phyloP scores from a whole-genome alignment of 345 rosid species.

The Eucalyptus tenuipes region DNA sequence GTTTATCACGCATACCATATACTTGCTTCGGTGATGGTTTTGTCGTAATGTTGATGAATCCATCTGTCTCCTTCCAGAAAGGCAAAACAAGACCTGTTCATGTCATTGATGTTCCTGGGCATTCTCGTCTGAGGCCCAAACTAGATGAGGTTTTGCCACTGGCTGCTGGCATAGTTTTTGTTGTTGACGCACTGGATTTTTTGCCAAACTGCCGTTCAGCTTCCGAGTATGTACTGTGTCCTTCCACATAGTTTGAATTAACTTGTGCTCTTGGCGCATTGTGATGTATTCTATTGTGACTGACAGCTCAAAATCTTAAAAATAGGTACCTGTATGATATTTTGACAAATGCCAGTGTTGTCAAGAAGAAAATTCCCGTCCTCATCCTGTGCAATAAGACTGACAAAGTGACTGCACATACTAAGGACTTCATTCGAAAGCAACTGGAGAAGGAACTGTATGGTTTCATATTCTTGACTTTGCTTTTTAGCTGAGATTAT shows the following conservation, averaged over 20 bases:
- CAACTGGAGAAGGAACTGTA: slow-evolving; percentile 97
- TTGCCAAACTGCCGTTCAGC: slow-evolving; percentile 62
- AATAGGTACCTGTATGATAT: slow-evolving; percentile 81
- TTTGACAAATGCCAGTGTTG: slow-evolving; percentile 64
- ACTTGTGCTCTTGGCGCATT: not conserved
- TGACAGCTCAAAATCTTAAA: not conserved
- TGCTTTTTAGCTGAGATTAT: not conserved
- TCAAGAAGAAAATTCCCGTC: slow-evolving; percentile 66
- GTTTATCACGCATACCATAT: not conserved
- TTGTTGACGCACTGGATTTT: slow-evolving; percentile 87
- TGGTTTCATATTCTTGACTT: not conserved
- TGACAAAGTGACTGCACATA: slow-evolving; percentile 92
- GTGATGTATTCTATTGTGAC: not conserved
- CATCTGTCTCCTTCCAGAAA: slow-evolving; percentile 16
- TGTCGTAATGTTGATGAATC: not conserved
- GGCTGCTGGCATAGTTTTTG: slow-evolving; percentile 82
- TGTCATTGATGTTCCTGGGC: slow-evolving; percentile 94
- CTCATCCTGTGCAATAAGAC: slow-evolving; percentile 86
- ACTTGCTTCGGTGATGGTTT: not conserved
- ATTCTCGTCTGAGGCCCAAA: slow-evolving; percentile 75
- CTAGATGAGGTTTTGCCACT: slow-evolving; percentile 72
- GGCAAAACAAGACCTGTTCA: slow-evolving; percentile 70
- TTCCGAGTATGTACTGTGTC: slow-evolving; percentile 44
- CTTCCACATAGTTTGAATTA: not conserved
- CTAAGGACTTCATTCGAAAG: slow-evolving; percentile 80